Percentiles rank a stretch among this genome's conserved stretches.
Conservation (phyloP, 2,329 filamentous ascomycete species). For the Arthrobotrys megalospora region DNA sequence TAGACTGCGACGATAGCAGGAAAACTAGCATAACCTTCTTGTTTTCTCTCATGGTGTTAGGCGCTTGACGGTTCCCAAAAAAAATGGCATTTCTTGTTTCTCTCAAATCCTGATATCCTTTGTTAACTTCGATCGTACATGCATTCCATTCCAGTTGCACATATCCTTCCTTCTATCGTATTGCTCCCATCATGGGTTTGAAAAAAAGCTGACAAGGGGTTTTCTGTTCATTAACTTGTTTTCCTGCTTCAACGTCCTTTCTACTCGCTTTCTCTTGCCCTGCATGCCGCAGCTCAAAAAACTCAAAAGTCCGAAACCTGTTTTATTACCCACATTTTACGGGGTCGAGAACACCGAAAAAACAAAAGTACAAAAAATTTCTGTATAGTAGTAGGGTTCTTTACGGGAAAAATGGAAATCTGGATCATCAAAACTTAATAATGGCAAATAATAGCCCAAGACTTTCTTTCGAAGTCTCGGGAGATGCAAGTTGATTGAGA, state of each 20-base stretch:
- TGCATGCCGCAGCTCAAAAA: background rate
- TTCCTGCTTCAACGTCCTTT: background rate
- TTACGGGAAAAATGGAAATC: constrained; percentile 5
- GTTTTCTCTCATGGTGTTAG: constrained; percentile 37
- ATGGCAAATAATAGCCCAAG: background rate
- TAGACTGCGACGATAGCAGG: constrained; percentile 26
- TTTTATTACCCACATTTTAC: constrained; percentile 22
- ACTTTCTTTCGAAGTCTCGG: background rate
- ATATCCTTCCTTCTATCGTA: background rate
- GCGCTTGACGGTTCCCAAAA: constrained; percentile 23
- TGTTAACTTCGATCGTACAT: background rate
- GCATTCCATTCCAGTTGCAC: background rate
- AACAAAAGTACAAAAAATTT: background rate
- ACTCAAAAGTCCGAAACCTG: constrained; percentile 30
- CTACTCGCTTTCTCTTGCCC: constrained; percentile 2
- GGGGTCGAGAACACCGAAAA: constrained; percentile 17
- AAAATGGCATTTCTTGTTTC: background rate
- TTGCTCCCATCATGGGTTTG: background rate
- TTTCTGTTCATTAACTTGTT: background rate
- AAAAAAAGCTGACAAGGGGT: background rate
- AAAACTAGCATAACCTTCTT: constrained; percentile 26
- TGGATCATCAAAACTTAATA: background rate
- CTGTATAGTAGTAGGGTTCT: constrained; percentile 11
- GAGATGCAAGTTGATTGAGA: background rate
- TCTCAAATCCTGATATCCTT: background rate